Evolutionary conservation across 2,329 filamentous ascomycete species (phyloP), one percentile per base, ranked within the genome.

Genomic region (Alternaria sp.): DNA sequence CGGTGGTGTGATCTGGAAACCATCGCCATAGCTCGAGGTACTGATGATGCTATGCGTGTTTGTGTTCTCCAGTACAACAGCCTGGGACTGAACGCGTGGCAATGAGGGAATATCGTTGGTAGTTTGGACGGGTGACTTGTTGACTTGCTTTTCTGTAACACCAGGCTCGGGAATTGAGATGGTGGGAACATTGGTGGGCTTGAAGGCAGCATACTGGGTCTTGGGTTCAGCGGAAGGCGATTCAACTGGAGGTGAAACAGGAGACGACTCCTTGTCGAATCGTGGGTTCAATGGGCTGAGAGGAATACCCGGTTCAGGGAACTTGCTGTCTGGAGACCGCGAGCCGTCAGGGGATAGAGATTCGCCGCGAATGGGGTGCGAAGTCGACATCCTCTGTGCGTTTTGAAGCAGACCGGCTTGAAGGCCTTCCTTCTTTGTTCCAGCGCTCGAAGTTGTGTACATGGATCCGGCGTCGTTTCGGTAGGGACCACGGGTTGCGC

Each of bases 331-430:
- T 46, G 76, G 73, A 3, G 71, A 68, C n/a, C 60, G 61, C 14
- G 65, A 63, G 41, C 76, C 66, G 51, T 74, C 68, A 16, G 75
- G 76, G 16, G 75, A 77, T 54, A 78, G 67, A 1, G 80, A 78
- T 51, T 79, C 78, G 62, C 76, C 75, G 56, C 76, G 74, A 14
- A 80, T 77, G n/a, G 84, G 83, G 46, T 81, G 78, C 3, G 85
- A 85, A 10, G 81, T 82, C 10, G 87, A 87, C 83, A 88, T 88
- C 27, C 82, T 78, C 67, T 86, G 84, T 14, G 86, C 86, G 71
- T 88, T 87, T 51, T 81, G 78, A 46, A 89, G 71, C 22, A 89
- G 80, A 57, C 69, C 67, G 44, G 85, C 81, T 56, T 82, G 82
- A 74, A 84, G 83, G 59, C 82, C 80, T 34, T 79, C 81, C 60